Evolutionary conservation across 805 yeast genomes (phyloP), one percentile per base, ranked within the genome.

Genomic region (Starmerella floris): DNA sequence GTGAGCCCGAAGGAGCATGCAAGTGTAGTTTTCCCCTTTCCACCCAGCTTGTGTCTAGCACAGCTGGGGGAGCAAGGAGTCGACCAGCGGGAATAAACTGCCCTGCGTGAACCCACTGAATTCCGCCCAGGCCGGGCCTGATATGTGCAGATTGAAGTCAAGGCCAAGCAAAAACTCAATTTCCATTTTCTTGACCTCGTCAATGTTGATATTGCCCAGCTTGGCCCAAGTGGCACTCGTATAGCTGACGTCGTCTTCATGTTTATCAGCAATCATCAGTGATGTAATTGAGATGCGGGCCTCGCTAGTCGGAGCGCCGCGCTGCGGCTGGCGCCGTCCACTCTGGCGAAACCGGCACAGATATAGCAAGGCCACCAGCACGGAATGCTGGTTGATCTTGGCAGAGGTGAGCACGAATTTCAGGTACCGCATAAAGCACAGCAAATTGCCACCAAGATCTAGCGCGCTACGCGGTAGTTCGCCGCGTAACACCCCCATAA

Each of bases 221-320:
- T 81, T 83, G 17, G 88, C 72, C 96, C 96, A 87, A 1, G 94
- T 81, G 56, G 75, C 73, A 62, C 84, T 85, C 49, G 93, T 82
- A 58, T 84, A 87, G 31, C 95, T 87, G 59, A 84, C 83, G 63
- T 87, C 96, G 62, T 87, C 95, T 53, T 83, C 81, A 57, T 82
- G 82, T 63, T 87, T 87, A 66, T 87, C 87, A 33, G 95, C 91
- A 50, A 84, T 66, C 41, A 87, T 74, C 39, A 87, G 67, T 1
- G 88, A 72, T 11, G 79, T 66, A 31, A 78, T 73, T 37, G 83
- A 58, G 13, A 59, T 53, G 11, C 64, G 50, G 44, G 56, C 60
- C 46, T 62, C 66, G 30, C 62, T 55, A 37, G 60, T 56, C 1
- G 62, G 56, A n/a, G 49, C 25, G 17, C 5, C 45, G 32, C 57